Percentiles rank a stretch among this genome's conserved stretches.
Evolutionary conservation across 2,329 filamentous ascomycete genomes (phyloP).

Genomic region (Alternaria ethzedia): DNA sequence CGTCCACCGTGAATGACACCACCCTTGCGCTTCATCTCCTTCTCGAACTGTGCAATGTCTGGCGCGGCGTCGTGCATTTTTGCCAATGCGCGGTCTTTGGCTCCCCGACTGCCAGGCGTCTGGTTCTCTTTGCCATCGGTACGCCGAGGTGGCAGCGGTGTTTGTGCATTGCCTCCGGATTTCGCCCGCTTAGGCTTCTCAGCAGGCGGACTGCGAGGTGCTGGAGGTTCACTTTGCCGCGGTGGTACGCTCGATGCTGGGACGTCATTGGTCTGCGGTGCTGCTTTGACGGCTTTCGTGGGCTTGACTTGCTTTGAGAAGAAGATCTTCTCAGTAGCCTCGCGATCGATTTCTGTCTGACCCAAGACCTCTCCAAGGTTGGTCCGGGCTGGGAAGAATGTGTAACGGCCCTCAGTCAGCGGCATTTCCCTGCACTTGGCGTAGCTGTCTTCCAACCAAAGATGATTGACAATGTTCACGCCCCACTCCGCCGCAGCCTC

Average conservation of each 20-base stretch:
- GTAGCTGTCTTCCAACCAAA: constrained; percentile 98
- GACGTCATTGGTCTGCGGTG: constrained; percentile 20
- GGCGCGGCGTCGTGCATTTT: constrained; percentile 77
- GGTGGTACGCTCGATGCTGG: constrained; percentile 28
- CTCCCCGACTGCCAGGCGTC: constrained; percentile 83
- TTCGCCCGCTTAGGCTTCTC: constrained; percentile 38
- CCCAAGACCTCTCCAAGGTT: constrained; percentile 94
- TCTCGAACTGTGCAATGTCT: constrained; percentile 90
- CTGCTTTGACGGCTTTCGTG: constrained; percentile 28
- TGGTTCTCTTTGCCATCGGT: constrained; percentile 77
- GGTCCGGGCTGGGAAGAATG: constrained; percentile 83
- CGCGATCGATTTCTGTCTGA: constrained; percentile 80
- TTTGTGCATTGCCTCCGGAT: constrained; percentile 49
- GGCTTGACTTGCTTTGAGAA: constrained; percentile 48
- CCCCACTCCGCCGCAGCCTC: constrained; percentile 92
- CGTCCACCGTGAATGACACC: constrained; percentile 65
- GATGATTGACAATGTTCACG: constrained; percentile 86
- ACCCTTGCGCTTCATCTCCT: constrained; percentile 84
- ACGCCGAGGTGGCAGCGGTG: constrained; percentile 56
- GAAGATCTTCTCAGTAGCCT: constrained; percentile 73
- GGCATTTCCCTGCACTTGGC: constrained; percentile 81
- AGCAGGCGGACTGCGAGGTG: constrained; percentile 16
- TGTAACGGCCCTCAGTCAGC: constrained; percentile 77
- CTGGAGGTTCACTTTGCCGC: constrained; percentile 18
- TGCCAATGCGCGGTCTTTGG: constrained; percentile 83